Base-by-base conservation (phyloP, 2,329 filamentous ascomycete genomes). In the Coleophoma cylindrospora region DNA sequence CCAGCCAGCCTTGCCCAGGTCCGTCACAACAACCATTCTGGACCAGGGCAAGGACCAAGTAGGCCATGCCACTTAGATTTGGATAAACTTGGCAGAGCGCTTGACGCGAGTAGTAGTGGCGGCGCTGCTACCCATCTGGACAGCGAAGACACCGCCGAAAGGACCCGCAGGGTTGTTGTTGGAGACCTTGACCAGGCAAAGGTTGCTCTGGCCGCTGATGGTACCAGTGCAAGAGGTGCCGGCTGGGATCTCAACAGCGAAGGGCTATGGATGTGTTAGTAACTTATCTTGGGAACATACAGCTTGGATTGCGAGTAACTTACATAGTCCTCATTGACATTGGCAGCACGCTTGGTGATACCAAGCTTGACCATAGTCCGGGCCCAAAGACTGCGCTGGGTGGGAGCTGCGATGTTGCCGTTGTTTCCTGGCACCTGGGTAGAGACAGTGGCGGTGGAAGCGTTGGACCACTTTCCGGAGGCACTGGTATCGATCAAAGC, bases 141-240 rank as follows among this genome's bases (percentile, higher is more conserved):
- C 63, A 22, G 68, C 62, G 13, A 71, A 55, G 21, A 67, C 61
- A 13, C 68, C 70, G 15, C 68, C 70, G 49, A 72, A 72, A 5
- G 69, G 70, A 1, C 70, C 70, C 3, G 62, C 64, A 7, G 52
- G 49, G 60, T 70, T 70, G 51, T 54, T 55, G 61, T 72, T 72
- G 43, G 67, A 67, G 50, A 72, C 66, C 64, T 71, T 71, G 55
- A 69, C 61, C 21, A 71, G 57, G 57, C 69, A 72, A 43, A 71
- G 65, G 50, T 67, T 66, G 9, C 41, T 19, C 51, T 63, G 37
- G 46, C 62, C 61, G n/a, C 57, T 61, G 33, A 68, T 51, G 17
- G 62, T 62, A 10, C 69, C 69, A 0, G 53, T 61, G 59, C 69
- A 71, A 14, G 56, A 64, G 22, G 64, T 68, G n/a, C 66, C 67